Evolutionary conservation across 2,329 filamentous ascomycete genomes (phyloP).

Genomic region (Apiospora marii): DNA sequence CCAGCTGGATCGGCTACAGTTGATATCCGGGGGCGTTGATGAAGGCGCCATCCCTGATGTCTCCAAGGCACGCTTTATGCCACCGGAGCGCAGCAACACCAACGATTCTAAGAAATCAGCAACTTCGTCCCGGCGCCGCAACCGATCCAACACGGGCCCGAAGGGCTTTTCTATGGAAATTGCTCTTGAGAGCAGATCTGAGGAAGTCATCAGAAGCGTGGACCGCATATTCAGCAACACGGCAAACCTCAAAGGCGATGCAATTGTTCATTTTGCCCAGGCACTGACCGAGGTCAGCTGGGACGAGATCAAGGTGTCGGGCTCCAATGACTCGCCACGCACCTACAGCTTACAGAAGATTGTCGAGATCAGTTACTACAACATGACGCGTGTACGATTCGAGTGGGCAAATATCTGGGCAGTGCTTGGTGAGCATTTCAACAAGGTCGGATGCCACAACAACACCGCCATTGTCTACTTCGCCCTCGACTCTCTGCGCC

Average conservation of each 20-base stretch:
- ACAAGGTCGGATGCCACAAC: constrained; percentile 93
- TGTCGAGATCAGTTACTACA: constrained; percentile 99
- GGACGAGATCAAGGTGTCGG: constrained; percentile 98
- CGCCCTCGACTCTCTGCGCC: constrained; percentile 91
- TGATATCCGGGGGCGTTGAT: constrained; percentile 93
- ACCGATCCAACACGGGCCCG: constrained; percentile 64
- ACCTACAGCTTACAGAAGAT: constrained; percentile 98
- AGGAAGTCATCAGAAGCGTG: constrained; percentile 90
- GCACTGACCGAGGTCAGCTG: constrained; percentile 96
- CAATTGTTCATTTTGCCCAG: constrained; percentile 93
- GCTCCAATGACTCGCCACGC: constrained; percentile 91
- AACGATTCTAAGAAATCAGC: constrained; percentile 71
- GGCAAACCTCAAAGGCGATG: constrained; percentile 89
- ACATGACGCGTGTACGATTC: constrained; percentile 97
- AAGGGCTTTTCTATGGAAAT: constrained; percentile 79
- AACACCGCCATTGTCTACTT: constrained; percentile 99
- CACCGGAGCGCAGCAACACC: constrained; percentile 62
- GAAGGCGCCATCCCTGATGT: constrained; percentile 93
- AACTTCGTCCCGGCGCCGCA: constrained; percentile 61
- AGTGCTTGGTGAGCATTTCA: constrained; percentile 97
- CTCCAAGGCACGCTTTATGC: constrained; percentile 78
- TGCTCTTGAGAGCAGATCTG: constrained; percentile 89
- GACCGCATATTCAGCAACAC: constrained; percentile 98
- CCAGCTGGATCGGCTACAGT: constrained; percentile 91
- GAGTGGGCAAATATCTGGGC: constrained; percentile 99